Evolutionary conservation across 768 basidiomycete genomes (phyloP).

Genomic region (Pleurotus giganteus): DNA sequence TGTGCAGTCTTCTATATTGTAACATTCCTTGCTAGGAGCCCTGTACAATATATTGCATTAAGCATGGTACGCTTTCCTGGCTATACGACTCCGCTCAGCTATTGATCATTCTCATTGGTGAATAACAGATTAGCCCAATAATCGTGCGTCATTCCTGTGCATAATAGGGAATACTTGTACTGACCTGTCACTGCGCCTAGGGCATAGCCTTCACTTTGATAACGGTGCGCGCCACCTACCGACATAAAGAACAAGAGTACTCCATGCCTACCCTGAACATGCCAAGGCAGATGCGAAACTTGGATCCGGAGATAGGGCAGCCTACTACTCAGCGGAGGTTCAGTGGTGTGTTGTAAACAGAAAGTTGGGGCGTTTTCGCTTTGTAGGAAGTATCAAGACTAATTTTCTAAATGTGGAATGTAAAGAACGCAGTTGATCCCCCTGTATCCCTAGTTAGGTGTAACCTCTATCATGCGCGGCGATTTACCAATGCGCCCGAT

Average conservation of each 20-base stretch:
- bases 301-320: too few species aligned
- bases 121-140: neutral
- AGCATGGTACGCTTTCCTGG: neutral
- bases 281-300: neutral
- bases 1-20: neutral
- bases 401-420: too few species aligned
- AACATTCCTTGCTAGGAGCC: neutral
- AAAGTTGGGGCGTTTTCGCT: too few species aligned
- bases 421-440: too few species aligned
- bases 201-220: neutral
- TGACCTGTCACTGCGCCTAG: neutral
- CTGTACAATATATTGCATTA: neutral
- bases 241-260: neutral
- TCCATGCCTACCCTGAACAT: neutral
- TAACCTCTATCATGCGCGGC: too few species aligned
- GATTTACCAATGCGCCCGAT: too few species aligned
- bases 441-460: too few species aligned
- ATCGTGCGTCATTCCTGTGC: neutral
- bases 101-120: neutral
- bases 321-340: too few species aligned
- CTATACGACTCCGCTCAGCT: neutral
- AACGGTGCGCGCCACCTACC: neutral
- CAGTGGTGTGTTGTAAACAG: too few species aligned
- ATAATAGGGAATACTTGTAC: neutral
- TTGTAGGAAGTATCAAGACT: too few species aligned